phyloP scores from a whole-genome alignment of 2,329 filamentous ascomycete genomes.

The Bipolaris bicolor region DNA sequence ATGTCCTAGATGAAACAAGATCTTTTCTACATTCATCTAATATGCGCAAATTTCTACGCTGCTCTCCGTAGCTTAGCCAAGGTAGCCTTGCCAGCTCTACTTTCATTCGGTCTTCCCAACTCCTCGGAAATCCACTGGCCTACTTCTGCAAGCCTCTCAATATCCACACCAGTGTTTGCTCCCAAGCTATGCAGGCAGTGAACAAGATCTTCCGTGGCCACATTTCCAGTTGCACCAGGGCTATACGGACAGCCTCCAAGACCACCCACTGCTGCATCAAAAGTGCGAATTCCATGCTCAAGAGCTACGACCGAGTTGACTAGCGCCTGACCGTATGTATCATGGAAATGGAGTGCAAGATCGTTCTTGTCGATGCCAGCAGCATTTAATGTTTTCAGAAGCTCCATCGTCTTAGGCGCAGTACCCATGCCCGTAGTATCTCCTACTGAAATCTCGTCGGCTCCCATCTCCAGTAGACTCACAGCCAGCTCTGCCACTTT shows the following conservation, averaged over 20 bases:
- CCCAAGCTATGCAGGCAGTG: conserved; percentile 76
- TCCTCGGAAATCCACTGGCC: conserved; percentile 50
- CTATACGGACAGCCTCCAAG: conserved; percentile 86
- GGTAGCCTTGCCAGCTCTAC: conserved; percentile 48
- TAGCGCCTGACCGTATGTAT: conserved; percentile 86
- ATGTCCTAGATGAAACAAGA: neutral
- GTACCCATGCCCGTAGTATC: conserved; percentile 94
- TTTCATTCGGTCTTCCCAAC: conserved; percentile 46
- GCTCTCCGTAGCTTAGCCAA: conserved; percentile 39
- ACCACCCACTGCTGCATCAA: conserved; percentile 80
- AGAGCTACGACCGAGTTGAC: conserved; percentile 80
- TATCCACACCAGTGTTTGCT: conserved; percentile 71
- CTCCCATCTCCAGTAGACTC: conserved; percentile 79
- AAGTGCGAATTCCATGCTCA: conserved; percentile 76
- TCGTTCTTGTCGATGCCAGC: conserved; percentile 73
- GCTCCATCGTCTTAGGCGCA: conserved; percentile 68
- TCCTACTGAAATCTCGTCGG: conserved; percentile 87
- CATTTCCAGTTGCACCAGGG: conserved; percentile 85
- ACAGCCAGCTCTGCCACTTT: conserved; percentile 68
- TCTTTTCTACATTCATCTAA: neutral
- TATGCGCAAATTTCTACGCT: neutral
- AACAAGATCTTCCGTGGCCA: conserved; percentile 82
- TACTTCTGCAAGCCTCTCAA: conserved; percentile 44
- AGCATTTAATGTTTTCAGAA: conserved; percentile 68
- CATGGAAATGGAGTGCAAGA: conserved; percentile 85